phyloP scores from a whole-genome alignment of 2,329 filamentous ascomycete species.

The Penicillium olsonii region DNA sequence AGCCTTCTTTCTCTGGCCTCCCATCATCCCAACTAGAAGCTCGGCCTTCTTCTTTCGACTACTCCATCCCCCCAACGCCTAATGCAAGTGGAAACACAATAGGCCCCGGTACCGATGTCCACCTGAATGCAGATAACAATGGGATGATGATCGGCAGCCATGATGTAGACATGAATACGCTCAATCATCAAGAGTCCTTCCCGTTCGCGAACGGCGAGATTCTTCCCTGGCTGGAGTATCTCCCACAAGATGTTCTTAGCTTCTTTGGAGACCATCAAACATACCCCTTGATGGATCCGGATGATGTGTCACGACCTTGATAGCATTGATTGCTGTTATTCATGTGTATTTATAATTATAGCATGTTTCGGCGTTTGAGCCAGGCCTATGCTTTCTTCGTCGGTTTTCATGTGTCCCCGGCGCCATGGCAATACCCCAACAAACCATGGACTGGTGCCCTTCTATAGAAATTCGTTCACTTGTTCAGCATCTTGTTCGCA shows the following conservation, averaged over 20 bases:
- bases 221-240: slow-evolving; percentile 73
- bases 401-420: too few species aligned
- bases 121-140: slow-evolving; percentile 20
- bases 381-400: slow-evolving; percentile 1
- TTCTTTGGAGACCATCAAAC: slow-evolving; percentile 50
- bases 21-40: slow-evolving; percentile 22
- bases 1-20: slow-evolving; percentile 16
- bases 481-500: too few species aligned
- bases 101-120: slow-evolving; percentile 15
- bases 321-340: slow-evolving; percentile 14
- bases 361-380: slow-evolving; percentile 8
- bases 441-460: too few species aligned
- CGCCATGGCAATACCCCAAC: too few species aligned
- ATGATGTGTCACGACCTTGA: slow-evolving; percentile 26
- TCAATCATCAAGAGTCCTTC: slow-evolving; percentile 48
- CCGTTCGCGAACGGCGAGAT: slow-evolving; percentile 58
- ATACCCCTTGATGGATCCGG: slow-evolving; percentile 35
- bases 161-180: slow-evolving; percentile 71
- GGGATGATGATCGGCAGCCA: slow-evolving; percentile 73
- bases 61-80: slow-evolving; percentile 20
- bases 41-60: slow-evolving; percentile 25
- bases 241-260: slow-evolving; percentile 66
- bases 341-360: slow-evolving; percentile 20
- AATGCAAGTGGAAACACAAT: slow-evolving; percentile 21
- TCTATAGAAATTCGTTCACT: too few species aligned